These are phyloP conservation scores for Diaporthe aspalathi DNA, from an alignment of 2,329 filamentous ascomycete genomes.

Conservation along the genomic window DNA sequence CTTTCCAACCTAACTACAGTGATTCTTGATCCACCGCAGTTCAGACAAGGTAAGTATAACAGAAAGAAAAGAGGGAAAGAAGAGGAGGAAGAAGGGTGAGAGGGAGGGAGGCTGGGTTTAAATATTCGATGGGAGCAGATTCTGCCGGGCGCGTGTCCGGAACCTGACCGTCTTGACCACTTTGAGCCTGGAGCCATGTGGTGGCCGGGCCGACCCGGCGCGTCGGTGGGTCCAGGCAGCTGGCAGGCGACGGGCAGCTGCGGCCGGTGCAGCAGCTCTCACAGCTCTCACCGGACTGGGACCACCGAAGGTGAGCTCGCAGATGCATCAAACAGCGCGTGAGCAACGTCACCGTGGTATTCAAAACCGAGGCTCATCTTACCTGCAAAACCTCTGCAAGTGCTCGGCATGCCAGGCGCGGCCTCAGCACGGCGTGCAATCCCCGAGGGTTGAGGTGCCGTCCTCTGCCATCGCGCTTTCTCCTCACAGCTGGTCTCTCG, in stretches of 20 bases:
- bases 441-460: not conserved
- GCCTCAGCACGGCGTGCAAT: not conserved
- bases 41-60: constrained; percentile 40
- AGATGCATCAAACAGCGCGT: not conserved
- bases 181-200: not conserved
- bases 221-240: not conserved
- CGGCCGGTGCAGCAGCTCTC: not conserved
- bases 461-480: constrained; percentile 2
- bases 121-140: constrained; percentile 10
- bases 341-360: not conserved
- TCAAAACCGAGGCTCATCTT: not conserved
- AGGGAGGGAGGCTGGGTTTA: constrained; percentile 27
- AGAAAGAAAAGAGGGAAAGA: not conserved
- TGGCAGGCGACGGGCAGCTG: not conserved
- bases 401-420: not conserved
- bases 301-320: not conserved
- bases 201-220: not conserved
- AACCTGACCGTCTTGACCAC: constrained; percentile 16
- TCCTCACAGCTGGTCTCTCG: not conserved
- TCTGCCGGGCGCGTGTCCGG: constrained; percentile 25
- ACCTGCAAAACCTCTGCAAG: not conserved
- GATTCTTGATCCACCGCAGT: constrained; percentile 55
- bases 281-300: not conserved
- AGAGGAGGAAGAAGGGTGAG: constrained; percentile 5
- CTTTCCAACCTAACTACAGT: constrained; percentile 54